Evolutionary conservation across 2,329 filamentous ascomycete genomes (phyloP), one percentile per base, ranked within the genome.

Genomic region (Colletotrichum falcatum): DNA sequence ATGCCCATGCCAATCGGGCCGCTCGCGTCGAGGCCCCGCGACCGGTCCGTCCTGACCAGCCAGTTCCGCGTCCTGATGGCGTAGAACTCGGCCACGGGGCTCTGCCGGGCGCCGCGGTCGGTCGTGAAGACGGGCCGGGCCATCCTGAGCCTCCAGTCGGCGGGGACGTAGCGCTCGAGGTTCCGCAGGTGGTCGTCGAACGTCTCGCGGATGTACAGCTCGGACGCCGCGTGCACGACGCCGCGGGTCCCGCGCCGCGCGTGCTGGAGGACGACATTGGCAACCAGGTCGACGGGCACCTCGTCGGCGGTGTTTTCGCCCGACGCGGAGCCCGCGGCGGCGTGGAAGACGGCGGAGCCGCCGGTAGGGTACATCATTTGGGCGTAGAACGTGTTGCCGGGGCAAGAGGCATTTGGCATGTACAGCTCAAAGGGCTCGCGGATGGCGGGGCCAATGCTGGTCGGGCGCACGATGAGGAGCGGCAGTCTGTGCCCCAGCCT

Each of bases 261-360:
- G 30, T 54, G 51, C 30, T 54, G 51, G 20, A 54, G 51, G 16
- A 54, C 16, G 18, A 54, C 35, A 30, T 54, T 54, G 30, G 51
- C 35, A 1, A n/a, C 51, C 7, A 54, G 51, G 30, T 54, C 51
- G 26, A 54, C 51, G 20, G 51, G 51, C 2, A 54, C 35, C 51
- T 54, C 51, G 20, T 54, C 51, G 30, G 35, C 51, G 4, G 23
- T 35, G 18, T 54, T 54, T 20, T 35, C 8, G 18, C 51, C 51
- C 9, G 51, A 14, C 18, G 26, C 1, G 30, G 23, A 54, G 0
- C 51, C 51, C 30, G 5, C 30, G 9, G 51, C 28, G 51, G 51
- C 51, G 30, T 54, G 51, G 51, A 54, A 54, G 30, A 54, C 28
- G 8, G 51, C 51, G 9, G 51, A 14, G 16, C 30, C 51, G 18